Base-by-base conservation (phyloP, 345 rosid species). In the Brassica cretica region DNA sequence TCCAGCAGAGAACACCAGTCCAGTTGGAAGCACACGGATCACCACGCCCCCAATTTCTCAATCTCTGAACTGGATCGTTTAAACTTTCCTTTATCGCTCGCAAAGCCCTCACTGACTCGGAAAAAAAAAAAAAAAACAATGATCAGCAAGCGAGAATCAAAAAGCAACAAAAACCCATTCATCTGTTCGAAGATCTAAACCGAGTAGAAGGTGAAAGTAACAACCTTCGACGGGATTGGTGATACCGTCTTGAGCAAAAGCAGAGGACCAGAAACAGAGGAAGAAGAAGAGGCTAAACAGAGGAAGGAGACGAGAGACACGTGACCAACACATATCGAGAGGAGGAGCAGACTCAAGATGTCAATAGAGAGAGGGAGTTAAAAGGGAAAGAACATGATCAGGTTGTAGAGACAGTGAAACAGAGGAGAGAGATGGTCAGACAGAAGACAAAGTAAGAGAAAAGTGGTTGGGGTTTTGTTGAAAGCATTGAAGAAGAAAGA, bases 1-100 rank as follows among this genome's bases (percentile, higher is more conserved):
- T 87, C 82, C 46, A 90, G 80, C 99, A 95, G 46, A 87, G 51
- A 80, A 95, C 89, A 30, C 99, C 98, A 6, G 97, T 95, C 99
- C 99, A 95, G 29, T 90, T 93, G 2, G 93, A 86, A 19, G 81
- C 78, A 76, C 99, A 95, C 0, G 99, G 99, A 68, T 95, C 99
- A 53, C 97, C 97, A 5, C 81, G 78, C 39, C 77, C 76, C 99
- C 99, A 95, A 73, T 88, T 89, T 61, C 79, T 87, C 83, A 95
- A 83, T 77, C 86, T 89, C 32, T 74, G 81, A 67, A 85, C 75
- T n/a, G 85, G 70, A 82, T 95, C 99, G 30, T 80, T 18, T 76
- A 95, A 84, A 76, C 82, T 85, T 9, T 25, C 77, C 85, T n/a
- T 84, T 72, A 93, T 82, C 11, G 56, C 89, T 67, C 69, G 74